phyloP scores from a whole-genome alignment of 2,329 filamentous ascomycete genomes.

The Endocalyx cinctus region DNA sequence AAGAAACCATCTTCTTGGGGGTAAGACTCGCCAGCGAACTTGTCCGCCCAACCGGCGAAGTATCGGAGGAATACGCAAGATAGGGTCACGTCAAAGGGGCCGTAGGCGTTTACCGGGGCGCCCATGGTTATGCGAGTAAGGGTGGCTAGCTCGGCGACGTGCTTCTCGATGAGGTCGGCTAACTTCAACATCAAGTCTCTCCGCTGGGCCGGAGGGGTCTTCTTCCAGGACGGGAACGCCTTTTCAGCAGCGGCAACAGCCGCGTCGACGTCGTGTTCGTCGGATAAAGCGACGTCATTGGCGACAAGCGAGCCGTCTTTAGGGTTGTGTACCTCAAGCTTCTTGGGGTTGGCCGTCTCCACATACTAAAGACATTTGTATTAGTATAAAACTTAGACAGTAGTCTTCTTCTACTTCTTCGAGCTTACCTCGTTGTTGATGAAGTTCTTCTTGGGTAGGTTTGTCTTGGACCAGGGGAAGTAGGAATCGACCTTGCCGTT shows the following conservation, averaged over 20 bases:
- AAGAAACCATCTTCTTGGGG: slow-evolving; percentile 15
- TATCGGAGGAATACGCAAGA: slow-evolving; percentile 10
- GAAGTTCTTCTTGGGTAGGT: slow-evolving; percentile 32
- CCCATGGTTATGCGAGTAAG: slow-evolving; percentile 13
- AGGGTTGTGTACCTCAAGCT: slow-evolving; percentile 44
- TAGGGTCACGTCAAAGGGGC: slow-evolving; percentile 16
- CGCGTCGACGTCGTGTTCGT: slow-evolving; percentile 40
- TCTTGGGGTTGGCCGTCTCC: slow-evolving; percentile 39
- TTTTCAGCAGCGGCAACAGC: slow-evolving; percentile 44
- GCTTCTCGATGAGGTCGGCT: slow-evolving; percentile 11
- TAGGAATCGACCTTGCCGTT: too few species aligned
- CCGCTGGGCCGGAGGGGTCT: slow-evolving; percentile 35
- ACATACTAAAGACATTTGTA: slow-evolving; percentile 26
- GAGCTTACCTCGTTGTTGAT: slow-evolving; percentile 32
- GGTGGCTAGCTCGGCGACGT: slow-evolving; percentile 11
- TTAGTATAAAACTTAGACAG: slow-evolving; percentile 1
- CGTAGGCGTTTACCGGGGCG: slow-evolving; percentile 13
- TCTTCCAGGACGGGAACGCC: slow-evolving; percentile 35
- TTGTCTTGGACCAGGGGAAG: slow-evolving; percentile 24
- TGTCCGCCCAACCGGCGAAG: slow-evolving; percentile 13
- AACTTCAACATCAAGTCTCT: slow-evolving; percentile 41
- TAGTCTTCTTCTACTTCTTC: not conserved
- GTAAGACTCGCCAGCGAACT: slow-evolving; percentile 14
- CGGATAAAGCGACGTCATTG: slow-evolving; percentile 42
- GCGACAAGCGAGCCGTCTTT: slow-evolving; percentile 44